Evolutionary conservation across 768 basidiomycete genomes (phyloP), one percentile per base, ranked within the genome.

Genomic region (Calocera viscosa): DNA sequence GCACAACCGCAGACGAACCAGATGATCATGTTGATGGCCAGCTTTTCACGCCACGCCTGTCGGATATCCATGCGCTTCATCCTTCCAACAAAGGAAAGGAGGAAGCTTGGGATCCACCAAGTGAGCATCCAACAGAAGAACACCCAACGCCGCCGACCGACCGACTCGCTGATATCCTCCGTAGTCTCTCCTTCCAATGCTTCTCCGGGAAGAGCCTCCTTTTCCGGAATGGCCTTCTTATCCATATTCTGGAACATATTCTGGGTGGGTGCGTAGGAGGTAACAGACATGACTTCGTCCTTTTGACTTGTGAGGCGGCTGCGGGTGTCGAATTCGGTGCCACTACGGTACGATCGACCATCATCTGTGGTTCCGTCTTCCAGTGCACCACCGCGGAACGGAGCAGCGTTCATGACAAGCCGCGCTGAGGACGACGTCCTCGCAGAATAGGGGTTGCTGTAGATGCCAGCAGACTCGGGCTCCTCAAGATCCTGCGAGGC

Each of bases 41-140:
- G 80, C 76, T 99, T 98, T 77, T 98, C 96, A 67, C 95, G 80
- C 96, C 96, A 99, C 1, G 96, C 96, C 76, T 97, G 93, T 28
- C 89, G 85, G 26, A 99, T 82, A 72, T 99, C 96, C 69, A 88
- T 75, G 7, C 95, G 88, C 78, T 97, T 96, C 94, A 97, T 96
- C 32, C 91, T 82, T 0, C 95, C 94, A 65, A 91, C 69, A 74
- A 83, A 86, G 11, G 76, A 80, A 47, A 99, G 78, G 64, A 86
- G 76, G 1, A 81, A 82, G 14, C 82, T 85, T 0, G 95, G 96
- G 3, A 93, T 77, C 91, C 92, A 98, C 80, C 83, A 99, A 0
- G 96, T 99, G 64, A 97, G 79, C 17, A 90, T 74, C 89, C 91
- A 92, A 71, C 89, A 91, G 0, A 97, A 76, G 19, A 82, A 80